Base-by-base conservation (phyloP, 225 moss, liverwort and hornwort genomes). In the Sphagnum contortum region DNA sequence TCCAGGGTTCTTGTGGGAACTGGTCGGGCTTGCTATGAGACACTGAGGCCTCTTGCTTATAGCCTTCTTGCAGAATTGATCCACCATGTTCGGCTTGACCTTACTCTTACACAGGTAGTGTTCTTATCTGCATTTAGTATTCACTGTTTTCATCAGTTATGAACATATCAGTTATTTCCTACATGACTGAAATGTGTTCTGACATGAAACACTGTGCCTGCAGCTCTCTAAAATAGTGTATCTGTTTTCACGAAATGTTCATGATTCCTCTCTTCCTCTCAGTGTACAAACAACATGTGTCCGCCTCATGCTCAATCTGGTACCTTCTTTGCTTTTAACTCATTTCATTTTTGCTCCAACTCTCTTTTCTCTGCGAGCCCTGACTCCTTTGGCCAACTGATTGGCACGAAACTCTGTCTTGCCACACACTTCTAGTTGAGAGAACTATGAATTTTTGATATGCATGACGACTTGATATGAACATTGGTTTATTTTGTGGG, bases 241-340 rank as follows among this genome's bases (percentile, higher is more conserved):
- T 74, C 78, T 98, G 29, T 98, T 98, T 76, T 98, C 98, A 58
- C 85, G 98, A 50, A 98, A 98, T 68, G 93, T 98, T 46, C 98
- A 98, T 61, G 98, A 98, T 77, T 93, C 98, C 47, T 98, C 98
- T 70, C 89, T 98, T 63, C 98, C 98, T 66, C 85, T 93, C 29
- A 93, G 98, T 82, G 98, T 98, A 61, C 98, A 98, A 81, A 98
- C 98, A 68, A 98, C 98, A 10, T 98, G 98, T 62, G 98, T 98
- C 55, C 98, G 98, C 49, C 98, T 99, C 54, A 99, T 93, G 93
- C 77, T 99, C 64, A 99, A 99, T 72, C 79, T 99, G 98, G 98
- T 99, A 86, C 55, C 6, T 8, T n/a, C 45, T 45, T 4, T n/a
- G 29, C 29, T 29, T 29, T 29, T 29, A 29, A 29, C 29, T 29